These are phyloP conservation scores for Pythium phragmitis DNA, from an alignment of 352 stramenopile species.

Conservation along the genomic window DNA sequence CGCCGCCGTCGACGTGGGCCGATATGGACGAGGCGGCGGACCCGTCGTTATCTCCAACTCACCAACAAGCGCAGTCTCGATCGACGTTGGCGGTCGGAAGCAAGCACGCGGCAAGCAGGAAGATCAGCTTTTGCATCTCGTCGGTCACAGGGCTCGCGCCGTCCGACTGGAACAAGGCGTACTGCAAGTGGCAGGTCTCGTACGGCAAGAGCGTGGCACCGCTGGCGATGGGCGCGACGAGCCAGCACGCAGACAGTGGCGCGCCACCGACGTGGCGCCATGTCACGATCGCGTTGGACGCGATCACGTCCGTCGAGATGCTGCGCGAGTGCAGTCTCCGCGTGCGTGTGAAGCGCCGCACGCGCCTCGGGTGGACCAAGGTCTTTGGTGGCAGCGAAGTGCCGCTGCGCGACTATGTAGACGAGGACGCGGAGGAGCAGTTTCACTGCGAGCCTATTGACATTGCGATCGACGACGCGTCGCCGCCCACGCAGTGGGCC, in stretches of 20 bases:
- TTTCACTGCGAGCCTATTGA: constrained; percentile 15
- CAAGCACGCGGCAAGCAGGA: background rate
- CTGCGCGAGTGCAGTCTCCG: constrained; percentile 17
- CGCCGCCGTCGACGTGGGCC: constrained; percentile 7
- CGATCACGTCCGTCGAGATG: constrained; percentile 11
- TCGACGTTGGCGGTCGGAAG: background rate
- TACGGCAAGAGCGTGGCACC: constrained; percentile 5
- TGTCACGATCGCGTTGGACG: constrained; percentile 5
- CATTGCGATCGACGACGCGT: constrained; percentile 11
- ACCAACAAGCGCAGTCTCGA: background rate
- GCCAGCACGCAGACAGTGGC: constrained; percentile 5
- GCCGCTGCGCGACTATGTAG: constrained; percentile 2
- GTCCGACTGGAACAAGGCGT: constrained; percentile 18
- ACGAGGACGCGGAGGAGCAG: constrained; percentile 5
- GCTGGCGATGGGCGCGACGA: constrained; percentile 12
- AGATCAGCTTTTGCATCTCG: constrained; percentile 13
- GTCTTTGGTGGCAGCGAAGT: constrained; percentile 11
- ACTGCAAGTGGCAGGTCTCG: constrained; percentile 21
- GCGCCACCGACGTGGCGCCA: constrained; percentile 8
- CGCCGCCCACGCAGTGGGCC: constrained; percentile 3
- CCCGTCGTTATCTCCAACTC: background rate
- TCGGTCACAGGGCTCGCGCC: constrained; percentile 1
- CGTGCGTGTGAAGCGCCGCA: constrained; percentile 14
- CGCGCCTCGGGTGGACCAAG: constrained; percentile 14
- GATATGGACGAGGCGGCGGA: background rate